Evolutionary conservation across 1,284 basidiomycete genomes (phyloP).

Genomic region (Agaricales sp.): DNA sequence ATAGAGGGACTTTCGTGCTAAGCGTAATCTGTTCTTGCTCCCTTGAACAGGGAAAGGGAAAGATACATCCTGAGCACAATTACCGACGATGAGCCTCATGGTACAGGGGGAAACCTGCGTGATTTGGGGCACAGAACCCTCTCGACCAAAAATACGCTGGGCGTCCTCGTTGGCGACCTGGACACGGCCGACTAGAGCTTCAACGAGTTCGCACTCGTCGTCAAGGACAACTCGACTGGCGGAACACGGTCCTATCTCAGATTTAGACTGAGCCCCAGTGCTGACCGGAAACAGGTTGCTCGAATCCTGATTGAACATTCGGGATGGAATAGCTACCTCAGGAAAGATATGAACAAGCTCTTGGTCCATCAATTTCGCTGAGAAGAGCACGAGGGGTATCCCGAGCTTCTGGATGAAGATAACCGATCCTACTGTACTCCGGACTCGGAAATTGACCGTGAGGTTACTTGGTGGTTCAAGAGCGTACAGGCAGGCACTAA

Average conservation of each 20-base stretch:
- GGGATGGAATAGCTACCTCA: slow-evolving; percentile 9
- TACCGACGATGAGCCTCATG: slow-evolving; percentile 20
- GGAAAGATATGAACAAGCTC: slow-evolving; percentile 21
- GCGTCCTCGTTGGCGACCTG: slow-evolving; percentile 16
- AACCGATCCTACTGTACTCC: slow-evolving; percentile 15
- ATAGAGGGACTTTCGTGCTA: slow-evolving; percentile 21
- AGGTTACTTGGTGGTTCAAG: slow-evolving; percentile 16
- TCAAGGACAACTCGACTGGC: slow-evolving; percentile 18
- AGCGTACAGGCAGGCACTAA: slow-evolving; percentile 17
- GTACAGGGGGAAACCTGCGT: slow-evolving; percentile 23
- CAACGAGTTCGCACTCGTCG: slow-evolving; percentile 20
- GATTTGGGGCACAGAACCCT: slow-evolving; percentile 12
- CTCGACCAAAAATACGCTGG: slow-evolving; percentile 14
- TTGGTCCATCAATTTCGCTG: slow-evolving; percentile 19
- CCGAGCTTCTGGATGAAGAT: slow-evolving; percentile 18
- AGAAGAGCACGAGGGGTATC: slow-evolving; percentile 17
- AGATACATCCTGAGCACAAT: slow-evolving; percentile 16
- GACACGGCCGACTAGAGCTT: slow-evolving; percentile 15
- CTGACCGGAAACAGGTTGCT: neutral
- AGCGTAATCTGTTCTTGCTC: slow-evolving; percentile 15
- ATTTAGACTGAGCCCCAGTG: neutral
- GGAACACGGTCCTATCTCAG: slow-evolving; percentile 12
- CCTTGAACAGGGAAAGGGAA: slow-evolving; percentile 25
- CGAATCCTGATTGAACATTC: neutral
- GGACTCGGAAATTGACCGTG: slow-evolving; percentile 18